Percentiles rank a stretch among this genome's conserved stretches.
Conservation (phyloP, 805 yeast genomes). For the Starmerella riodocensis region DNA sequence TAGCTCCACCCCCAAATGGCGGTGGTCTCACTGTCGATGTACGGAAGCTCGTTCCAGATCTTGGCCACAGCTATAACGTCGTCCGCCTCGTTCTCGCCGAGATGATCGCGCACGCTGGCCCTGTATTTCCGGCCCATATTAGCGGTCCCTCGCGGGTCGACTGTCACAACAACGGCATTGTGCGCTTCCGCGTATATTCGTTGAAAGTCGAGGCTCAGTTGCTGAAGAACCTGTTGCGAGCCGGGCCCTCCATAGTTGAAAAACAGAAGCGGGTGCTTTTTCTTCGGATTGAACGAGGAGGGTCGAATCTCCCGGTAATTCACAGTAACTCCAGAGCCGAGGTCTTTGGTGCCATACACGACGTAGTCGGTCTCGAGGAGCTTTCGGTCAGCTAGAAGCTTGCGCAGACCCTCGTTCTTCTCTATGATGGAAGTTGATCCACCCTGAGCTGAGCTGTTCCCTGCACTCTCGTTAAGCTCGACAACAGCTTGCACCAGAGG, state of each 20-base stretch:
- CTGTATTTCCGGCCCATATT: constrained; percentile 69
- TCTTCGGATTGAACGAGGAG: constrained; percentile 43
- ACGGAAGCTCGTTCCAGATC: constrained; percentile 46
- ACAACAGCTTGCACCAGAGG: constrained; percentile 57
- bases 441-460: constrained; percentile 21
- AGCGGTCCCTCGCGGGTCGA: constrained; percentile 96
- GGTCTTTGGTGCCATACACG: constrained; percentile 33
- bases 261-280: constrained; percentile 73
- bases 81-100: constrained; percentile 69
- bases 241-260: constrained; percentile 95
- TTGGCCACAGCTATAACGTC: constrained; percentile 85
- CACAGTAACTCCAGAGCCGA: constrained; percentile 29
- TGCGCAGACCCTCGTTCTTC: constrained; percentile 23
- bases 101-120: constrained; percentile 61
- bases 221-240: constrained; percentile 63
- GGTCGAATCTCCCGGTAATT: constrained; percentile 73
- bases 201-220: constrained; percentile 52
- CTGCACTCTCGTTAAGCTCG: constrained; percentile 28
- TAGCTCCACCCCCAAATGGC: constrained; percentile 99
- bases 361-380: constrained; percentile 41
- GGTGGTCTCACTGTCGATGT: constrained; percentile 52
- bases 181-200: constrained; percentile 64
- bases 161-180: constrained; percentile 78
- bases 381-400: constrained; percentile 19
- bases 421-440: constrained; percentile 26